Percentiles rank a stretch among this genome's conserved stretches.
Conservation (phyloP, 345 rosid species). For the Capsella bursapastoris region DNA sequence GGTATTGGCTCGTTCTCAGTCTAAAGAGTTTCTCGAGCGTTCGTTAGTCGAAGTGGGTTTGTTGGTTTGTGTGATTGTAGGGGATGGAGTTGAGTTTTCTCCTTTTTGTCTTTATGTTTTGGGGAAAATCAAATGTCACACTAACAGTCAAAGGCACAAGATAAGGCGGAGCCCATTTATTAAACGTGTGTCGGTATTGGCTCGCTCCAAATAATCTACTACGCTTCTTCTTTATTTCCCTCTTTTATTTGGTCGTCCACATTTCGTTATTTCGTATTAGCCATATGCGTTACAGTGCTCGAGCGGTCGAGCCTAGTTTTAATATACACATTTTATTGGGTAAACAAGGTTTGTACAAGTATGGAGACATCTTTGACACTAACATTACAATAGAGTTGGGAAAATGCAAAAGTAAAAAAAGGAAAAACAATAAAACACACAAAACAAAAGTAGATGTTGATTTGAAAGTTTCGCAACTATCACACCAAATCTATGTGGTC, state of each 20-base stretch:
- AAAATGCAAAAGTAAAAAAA: conserved; percentile 19
- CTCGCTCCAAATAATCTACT: conserved; percentile 19
- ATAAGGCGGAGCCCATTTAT: conserved; percentile 22
- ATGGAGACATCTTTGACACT: not conserved
- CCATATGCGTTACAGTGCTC: too few relatives aligned
- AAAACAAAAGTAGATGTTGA: not conserved
- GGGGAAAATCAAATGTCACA: conserved; percentile 23
- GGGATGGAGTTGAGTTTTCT: conserved; percentile 17
- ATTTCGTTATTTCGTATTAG: too few relatives aligned
- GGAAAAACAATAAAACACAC: conserved; percentile 8
- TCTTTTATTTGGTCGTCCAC: too few relatives aligned
- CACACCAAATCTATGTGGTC: not conserved
- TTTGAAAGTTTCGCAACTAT: conserved; percentile 7
- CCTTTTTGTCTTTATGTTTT: conserved; percentile 21
- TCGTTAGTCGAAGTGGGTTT: conserved; percentile 10
- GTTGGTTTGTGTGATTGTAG: conserved; percentile 21
- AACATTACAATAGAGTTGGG: conserved; percentile 6
- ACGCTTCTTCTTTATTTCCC: not conserved
- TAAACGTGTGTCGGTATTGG: conserved; percentile 22
- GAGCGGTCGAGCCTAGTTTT: too few relatives aligned
- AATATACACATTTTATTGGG: not conserved
- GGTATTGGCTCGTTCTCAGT: conserved; percentile 24
- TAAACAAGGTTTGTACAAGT: not conserved
- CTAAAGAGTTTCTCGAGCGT: conserved; percentile 12
- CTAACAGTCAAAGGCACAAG: conserved; percentile 31